Conservation (phyloP, 306 rosid genomes). For the Fragaria ananassa region DNA sequence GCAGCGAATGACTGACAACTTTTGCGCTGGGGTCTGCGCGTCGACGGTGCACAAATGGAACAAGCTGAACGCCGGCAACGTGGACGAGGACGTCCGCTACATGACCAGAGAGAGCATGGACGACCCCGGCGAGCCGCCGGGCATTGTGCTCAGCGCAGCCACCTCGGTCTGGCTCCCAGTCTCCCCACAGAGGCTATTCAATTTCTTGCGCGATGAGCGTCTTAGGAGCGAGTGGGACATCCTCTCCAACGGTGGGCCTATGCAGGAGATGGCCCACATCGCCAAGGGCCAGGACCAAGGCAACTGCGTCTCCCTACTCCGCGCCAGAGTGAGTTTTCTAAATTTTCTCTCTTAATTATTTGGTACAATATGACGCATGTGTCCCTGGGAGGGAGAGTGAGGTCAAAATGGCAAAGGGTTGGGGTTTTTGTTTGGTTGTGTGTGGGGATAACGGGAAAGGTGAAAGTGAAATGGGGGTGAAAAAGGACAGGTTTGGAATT, state of each 20-base stretch:
- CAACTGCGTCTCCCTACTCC: slow-evolving; percentile 83
- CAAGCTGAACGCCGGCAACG: slow-evolving; percentile 67
- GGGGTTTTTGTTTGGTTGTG: slow-evolving; percentile 21
- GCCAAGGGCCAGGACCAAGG: slow-evolving; percentile 88
- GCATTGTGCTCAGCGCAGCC: slow-evolving; percentile 90
- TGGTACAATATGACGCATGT: slow-evolving; percentile 22
- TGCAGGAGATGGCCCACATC: slow-evolving; percentile 97
- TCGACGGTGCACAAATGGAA: slow-evolving; percentile 95
- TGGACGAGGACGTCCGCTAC: slow-evolving; percentile 82
- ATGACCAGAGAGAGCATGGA: slow-evolving; percentile 93
- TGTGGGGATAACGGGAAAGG: slow-evolving; percentile 12
- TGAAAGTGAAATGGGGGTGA: slow-evolving; percentile 11
- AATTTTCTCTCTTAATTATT: background rate
- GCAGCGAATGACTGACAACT: slow-evolving; percentile 88
- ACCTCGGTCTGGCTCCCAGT: slow-evolving; percentile 88
- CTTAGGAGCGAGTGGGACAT: slow-evolving; percentile 96
- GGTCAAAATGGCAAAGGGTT: background rate
- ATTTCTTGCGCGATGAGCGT: slow-evolving; percentile 78
- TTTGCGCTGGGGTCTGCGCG: slow-evolving; percentile 92
- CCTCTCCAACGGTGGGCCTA: slow-evolving; percentile 92
- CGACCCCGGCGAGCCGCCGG: slow-evolving; percentile 96
- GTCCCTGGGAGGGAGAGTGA: slow-evolving; percentile 8
- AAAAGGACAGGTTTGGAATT: slow-evolving; percentile 44
- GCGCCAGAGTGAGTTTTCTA: slow-evolving; percentile 53
- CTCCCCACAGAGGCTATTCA: slow-evolving; percentile 58